Conservation (phyloP, 495 filamentous ascomycete species). For the Hypoxylon rickii region DNA sequence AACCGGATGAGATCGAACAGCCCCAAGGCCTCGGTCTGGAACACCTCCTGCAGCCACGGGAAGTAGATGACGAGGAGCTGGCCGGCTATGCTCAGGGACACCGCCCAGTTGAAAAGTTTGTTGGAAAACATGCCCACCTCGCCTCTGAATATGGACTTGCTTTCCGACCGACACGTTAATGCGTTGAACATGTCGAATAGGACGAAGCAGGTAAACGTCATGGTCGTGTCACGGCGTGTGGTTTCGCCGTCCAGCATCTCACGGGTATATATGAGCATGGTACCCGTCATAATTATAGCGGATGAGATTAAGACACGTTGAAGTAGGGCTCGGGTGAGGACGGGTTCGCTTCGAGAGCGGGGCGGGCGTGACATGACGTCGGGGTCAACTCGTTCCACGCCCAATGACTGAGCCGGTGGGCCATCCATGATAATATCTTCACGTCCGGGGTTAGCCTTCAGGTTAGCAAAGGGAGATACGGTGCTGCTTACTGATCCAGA, state of each 20-base stretch:
- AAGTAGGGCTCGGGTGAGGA: slow-evolving; percentile 81
- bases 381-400: slow-evolving; percentile 93
- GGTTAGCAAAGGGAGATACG: neutral
- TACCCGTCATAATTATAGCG: slow-evolving; percentile 86
- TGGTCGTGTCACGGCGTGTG: slow-evolving; percentile 93
- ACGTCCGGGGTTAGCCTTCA: slow-evolving; percentile 21
- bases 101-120: slow-evolving; percentile 94
- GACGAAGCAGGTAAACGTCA: slow-evolving; percentile 99
- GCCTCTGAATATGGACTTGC: slow-evolving; percentile 83
- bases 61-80: slow-evolving; percentile 92
- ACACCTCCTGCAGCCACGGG: slow-evolving; percentile 87
- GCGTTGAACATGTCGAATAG: slow-evolving; percentile 99
- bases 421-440: slow-evolving; percentile 99
- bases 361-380: slow-evolving; percentile 92
- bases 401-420: slow-evolving; percentile 93
- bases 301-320: slow-evolving; percentile 87
- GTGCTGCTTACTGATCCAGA: slow-evolving; percentile 89
- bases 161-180: slow-evolving; percentile 87
- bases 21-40: slow-evolving; percentile 88
- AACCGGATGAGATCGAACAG: slow-evolving; percentile 73
- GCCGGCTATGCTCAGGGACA: slow-evolving; percentile 78
- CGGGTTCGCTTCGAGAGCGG: slow-evolving; percentile 79
- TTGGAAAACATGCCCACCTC: slow-evolving; percentile 84
- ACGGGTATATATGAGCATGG: slow-evolving; percentile 84
- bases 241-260: slow-evolving; percentile 87